Base-by-base conservation (phyloP, 2,329 filamentous ascomycete genomes). In the Aspergillus floridensis region DNA sequence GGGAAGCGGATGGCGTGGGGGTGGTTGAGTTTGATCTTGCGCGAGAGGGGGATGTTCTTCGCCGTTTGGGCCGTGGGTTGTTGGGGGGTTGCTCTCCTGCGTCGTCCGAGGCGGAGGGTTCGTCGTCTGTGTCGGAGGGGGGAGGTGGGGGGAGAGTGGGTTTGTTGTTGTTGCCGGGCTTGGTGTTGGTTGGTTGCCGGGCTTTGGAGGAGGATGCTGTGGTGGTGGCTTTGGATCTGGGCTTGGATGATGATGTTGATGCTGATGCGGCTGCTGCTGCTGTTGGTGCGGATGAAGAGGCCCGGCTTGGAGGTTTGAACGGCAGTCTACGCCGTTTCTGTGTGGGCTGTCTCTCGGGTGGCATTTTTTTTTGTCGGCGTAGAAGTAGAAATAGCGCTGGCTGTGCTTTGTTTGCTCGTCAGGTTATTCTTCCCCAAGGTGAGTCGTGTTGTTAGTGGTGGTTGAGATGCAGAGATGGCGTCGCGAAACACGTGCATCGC, bases 251-350 rank as follows among this genome's bases (percentile, higher is more conserved):
- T 11, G 64, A 58, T 19, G 26, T 2, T 8, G 26, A 29, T 2
- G 26, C 7, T 29, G 26, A 22, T 5, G 57, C 49, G 24, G 62
- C 46, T 58, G 64, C 64, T 59, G 68, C 68, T 31, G 67, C 12
- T 32, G 57, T 8, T 60, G 58, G 51, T n/a, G 58, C 66, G 29
- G 60, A 65, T 46, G 68, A 56, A n/a, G 69, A 64, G 24, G 71
- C 66, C 50, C 71, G 70, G 52, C 78, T 73, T 2, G 78, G 78
- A 41, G 77, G 76, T 4, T 79, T 79, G 69, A 80, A 80, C n/a
- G 77, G 75, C 19, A 77, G 74, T 14, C 67, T 70, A 55, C 72
- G 69, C 51, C 75, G 71, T 61, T 79, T 79, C 24, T 72, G 66
- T 2, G 69, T 57, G 5, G 65, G 60, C 60, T 67, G 71, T 50